Evolutionary conservation across 176 grass and related monocot genomes (phyloP), one percentile per base, ranked within the genome.

Genomic region (Secale cereale): DNA sequence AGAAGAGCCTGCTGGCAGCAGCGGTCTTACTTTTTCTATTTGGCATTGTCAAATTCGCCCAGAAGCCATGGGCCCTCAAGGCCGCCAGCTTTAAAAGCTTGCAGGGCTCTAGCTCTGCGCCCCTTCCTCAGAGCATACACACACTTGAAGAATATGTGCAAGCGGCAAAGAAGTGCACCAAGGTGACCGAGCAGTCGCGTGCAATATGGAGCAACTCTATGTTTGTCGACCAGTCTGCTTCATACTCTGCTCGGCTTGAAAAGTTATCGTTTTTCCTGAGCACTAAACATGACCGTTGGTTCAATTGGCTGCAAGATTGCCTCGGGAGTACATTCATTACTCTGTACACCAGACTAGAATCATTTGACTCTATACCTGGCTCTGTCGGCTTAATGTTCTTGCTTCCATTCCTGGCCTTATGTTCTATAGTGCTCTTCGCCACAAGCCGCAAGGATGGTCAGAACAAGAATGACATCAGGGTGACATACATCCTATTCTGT

Each of bases 301-400:
- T n/a, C n/a, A n/a, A n/a, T n/a, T n/a, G n/a, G 28, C 2, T 77
- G 12, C 48, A 10, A 2, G 0, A 8, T 1, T 0, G 1, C 2
- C 46, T 65, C 5, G 0, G 2, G 0, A 0, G 0, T 0, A 30
- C 28, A 52, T 68, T 67, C 10, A 20, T n/a, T n/a, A n/a, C n/a
- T n/a, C n/a, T 67, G 10, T 67, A 81, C 27, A 67, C 78, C 40
- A 67, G 30, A 6, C 0, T 0, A 0, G 30, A 13, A 10, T 6
- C 4, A 15, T 0, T 3, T 0, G 0, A 0, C 3, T 36, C 1
- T 36, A 0, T 0, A 11, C 31, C n/a, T 11, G 9, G 32, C 32
- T n/a, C n/a, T n/a, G 0, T 0, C 0, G 1, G 0, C 10, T 69
- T 2, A 22, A 0, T 0, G 0, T 0, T 11, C 0, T 6, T 37